phyloP scores from a whole-genome alignment of 2,329 filamentous ascomycete genomes.

The Trichoderma sp. region DNA sequence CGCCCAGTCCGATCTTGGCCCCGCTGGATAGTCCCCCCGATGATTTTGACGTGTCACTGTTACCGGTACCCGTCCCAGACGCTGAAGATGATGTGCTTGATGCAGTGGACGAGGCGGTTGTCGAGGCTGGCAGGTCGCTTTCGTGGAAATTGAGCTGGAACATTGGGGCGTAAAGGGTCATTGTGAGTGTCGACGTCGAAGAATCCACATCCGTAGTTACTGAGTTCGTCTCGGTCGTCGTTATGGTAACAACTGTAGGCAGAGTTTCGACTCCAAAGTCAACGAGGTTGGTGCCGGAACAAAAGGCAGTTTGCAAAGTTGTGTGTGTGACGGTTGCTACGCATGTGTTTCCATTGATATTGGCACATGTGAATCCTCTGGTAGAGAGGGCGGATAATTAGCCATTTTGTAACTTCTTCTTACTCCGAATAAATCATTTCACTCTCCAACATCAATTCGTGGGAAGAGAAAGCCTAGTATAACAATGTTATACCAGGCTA shows the following conservation, averaged over 20 bases:
- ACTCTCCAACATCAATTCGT: not conserved
- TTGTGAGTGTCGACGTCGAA: constrained; percentile 5
- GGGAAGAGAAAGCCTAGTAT: not conserved
- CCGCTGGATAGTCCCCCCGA: constrained; percentile 28
- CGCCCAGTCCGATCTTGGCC: constrained; percentile 32
- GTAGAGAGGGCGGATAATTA: not conserved
- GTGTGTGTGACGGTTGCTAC: constrained; percentile 16
- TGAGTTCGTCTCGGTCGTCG: not conserved
- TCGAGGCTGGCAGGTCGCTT: constrained; percentile 33
- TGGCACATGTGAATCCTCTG: constrained; percentile 30
- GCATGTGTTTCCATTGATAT: constrained; percentile 25
- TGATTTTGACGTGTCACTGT: not conserved
- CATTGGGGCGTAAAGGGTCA: constrained; percentile 37
- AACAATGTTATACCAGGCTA: not conserved
- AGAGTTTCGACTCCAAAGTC: not conserved
- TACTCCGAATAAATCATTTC: not conserved
- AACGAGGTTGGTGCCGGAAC: constrained; percentile 5
- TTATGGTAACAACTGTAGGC: constrained; percentile 18
- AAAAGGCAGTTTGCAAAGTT: constrained; percentile 12
- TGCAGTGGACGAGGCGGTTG: constrained; percentile 12
- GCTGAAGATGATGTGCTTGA: not conserved
- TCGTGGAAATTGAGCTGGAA: constrained; percentile 39
- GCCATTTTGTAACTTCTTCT: not conserved
- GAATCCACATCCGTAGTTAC: not conserved
- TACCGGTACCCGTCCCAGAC: not conserved